Evolutionary conservation across 2,329 filamentous ascomycete species (phyloP), one percentile per base, ranked within the genome.

Genomic region (Pseudocercospora cruenta): DNA sequence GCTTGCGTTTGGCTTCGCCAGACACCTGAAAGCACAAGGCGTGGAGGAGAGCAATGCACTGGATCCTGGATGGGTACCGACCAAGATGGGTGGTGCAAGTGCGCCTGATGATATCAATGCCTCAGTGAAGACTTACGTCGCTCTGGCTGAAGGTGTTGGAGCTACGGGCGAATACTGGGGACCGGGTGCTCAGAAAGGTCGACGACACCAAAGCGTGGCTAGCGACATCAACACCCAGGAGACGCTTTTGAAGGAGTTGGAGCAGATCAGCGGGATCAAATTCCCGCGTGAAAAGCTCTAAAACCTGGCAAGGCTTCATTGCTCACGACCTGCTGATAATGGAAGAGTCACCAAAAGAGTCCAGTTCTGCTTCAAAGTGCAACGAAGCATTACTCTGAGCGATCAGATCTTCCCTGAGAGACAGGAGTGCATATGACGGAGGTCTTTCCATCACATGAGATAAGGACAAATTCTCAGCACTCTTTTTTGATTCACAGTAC

Each of bases 31-130:
- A 8, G 36, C 8, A 2, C 22, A 63, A 16, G 63, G 63, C 10
- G 63, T 65, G 9, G 58, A 61, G 7, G 63, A 65, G 63, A 53
- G 58, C n/a, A 65, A 65, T 33, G 63, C 33, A 1, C 26, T 65
- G 36, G 63, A 65, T 51, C 63, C 63, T 6, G 63, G 63, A 6
- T 65, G 63, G 63, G 63, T 65, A 10, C 63, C 63, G n/a, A 65
- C 63, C 33, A 65, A 65, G 19, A 61, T 65, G 63, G 63, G 63
- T 3, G 63, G 63, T 19, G 39, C 45, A 4, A 28, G 36, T n/a
- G 63, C 63, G 5, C 36, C 63, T 10, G 63, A 61, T 43, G 51
- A 60, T 10, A 65, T 65, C 31, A 59, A 65, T 36, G 58, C 58
- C 49, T 60, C 57, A 10, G 58, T 65, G n/a, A 33, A 60, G 58